Percentiles rank a stretch among this genome's conserved stretches.
These are phyloP conservation scores for Wickerhamomyces alni DNA, from an alignment of 805 yeast genomes.

Conservation along the genomic window DNA sequence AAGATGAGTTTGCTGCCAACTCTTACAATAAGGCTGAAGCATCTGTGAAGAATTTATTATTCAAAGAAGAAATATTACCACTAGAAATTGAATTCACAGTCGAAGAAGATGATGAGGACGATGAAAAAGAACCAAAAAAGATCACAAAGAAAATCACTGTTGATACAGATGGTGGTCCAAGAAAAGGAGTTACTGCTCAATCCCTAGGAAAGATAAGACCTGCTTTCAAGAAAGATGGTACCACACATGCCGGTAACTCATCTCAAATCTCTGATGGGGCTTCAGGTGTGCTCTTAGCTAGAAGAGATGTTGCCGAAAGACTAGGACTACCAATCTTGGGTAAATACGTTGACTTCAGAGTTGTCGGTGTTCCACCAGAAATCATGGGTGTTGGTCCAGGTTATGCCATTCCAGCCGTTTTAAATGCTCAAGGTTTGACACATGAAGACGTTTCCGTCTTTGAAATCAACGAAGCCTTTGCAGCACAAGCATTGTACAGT, in stretches of 20 bases:
- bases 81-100: slow-evolving; percentile 53
- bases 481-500: slow-evolving; percentile 86
- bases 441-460: slow-evolving; percentile 65
- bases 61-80: slow-evolving; percentile 86
- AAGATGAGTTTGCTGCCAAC: slow-evolving; percentile 84
- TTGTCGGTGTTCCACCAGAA: slow-evolving; percentile 94
- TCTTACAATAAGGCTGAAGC: slow-evolving; percentile 81
- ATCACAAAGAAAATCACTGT: slow-evolving; percentile 31
- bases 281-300: slow-evolving; percentile 79
- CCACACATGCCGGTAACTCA: slow-evolving; percentile 94
- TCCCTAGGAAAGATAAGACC: slow-evolving; percentile 74
- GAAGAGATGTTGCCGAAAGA: slow-evolving; percentile 78
- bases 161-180: slow-evolving; percentile 83
- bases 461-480: slow-evolving; percentile 96
- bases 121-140: slow-evolving; percentile 32
- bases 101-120: slow-evolving; percentile 54
- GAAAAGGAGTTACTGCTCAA: slow-evolving; percentile 77
- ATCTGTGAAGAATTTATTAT: slow-evolving; percentile 67
- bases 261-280: slow-evolving; percentile 97
- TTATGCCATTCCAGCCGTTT: slow-evolving; percentile 81
- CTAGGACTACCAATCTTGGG: slow-evolving; percentile 69
- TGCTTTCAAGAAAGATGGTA: slow-evolving; percentile 75
- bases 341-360: slow-evolving; percentile 70
- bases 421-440: slow-evolving; percentile 53
- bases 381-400: slow-evolving; percentile 99